phyloP scores from a whole-genome alignment of 139 green algal species.

The Deuterostichococcus epilithicus region DNA sequence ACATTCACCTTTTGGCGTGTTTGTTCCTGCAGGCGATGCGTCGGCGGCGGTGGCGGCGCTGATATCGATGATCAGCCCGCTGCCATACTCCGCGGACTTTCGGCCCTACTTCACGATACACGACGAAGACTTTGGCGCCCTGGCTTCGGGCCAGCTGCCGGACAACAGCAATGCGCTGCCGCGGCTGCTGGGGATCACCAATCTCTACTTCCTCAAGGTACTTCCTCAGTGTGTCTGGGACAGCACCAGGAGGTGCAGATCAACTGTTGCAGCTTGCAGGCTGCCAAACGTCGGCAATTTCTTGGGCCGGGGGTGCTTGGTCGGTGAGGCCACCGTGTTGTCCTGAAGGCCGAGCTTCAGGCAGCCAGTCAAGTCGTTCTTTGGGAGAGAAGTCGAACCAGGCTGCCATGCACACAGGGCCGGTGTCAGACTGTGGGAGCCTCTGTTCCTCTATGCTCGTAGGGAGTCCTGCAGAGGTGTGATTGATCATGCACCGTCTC shows the following conservation, averaged over 20 bases:
- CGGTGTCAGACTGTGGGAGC: no score
- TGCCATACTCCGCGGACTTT: slow-evolving; percentile 79
- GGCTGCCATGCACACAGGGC: neutral
- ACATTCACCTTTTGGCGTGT: neutral
- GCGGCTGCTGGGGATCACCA: slow-evolving; percentile 81
- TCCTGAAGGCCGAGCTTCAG: no score
- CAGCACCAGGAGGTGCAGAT: neutral
- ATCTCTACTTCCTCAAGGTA: slow-evolving; percentile 86
- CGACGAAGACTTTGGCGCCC: slow-evolving; percentile 63
- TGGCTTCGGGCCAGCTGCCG: slow-evolving; percentile 42
- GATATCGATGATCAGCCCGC: slow-evolving; percentile 62
- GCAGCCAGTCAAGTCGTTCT: no score
- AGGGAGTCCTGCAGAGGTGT: slow-evolving; percentile 4
- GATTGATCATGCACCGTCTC: neutral
- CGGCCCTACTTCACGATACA: slow-evolving; percentile 93
- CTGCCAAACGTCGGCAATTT: no score
- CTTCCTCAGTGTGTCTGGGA: slow-evolving; percentile 31
- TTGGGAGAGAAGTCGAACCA: no score
- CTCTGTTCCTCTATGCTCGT: no score
- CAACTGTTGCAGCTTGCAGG: neutral
- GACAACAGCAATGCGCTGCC: slow-evolving; percentile 37
- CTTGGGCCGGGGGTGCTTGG: no score
- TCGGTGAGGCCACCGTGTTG: no score
- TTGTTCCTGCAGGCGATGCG: slow-evolving; percentile 38
- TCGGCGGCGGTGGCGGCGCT: slow-evolving; percentile 66